Percentiles rank a stretch among this genome's conserved stretches.
phyloP scores from a whole-genome alignment of 2,329 filamentous ascomycete species.

The Alternaria triticimaculans region DNA sequence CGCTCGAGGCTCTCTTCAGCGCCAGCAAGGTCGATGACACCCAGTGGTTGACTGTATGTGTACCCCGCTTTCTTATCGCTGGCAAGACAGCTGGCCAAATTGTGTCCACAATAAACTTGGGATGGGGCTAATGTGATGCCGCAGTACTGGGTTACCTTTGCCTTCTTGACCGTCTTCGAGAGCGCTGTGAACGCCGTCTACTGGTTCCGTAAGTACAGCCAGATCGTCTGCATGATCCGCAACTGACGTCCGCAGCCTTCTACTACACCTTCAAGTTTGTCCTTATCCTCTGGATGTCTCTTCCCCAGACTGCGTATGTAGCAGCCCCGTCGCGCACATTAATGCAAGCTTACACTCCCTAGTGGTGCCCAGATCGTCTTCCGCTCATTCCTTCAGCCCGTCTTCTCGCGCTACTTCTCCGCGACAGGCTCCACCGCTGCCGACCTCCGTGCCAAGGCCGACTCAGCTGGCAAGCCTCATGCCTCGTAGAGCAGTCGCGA shows the following conservation, averaged over 20 bases:
- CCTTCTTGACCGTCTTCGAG: slow-evolving; percentile 83
- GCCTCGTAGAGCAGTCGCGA: slow-evolving; percentile 30
- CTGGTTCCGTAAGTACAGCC: slow-evolving; percentile 71
- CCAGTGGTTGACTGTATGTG: slow-evolving; percentile 71
- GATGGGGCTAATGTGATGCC: slow-evolving; percentile 21
- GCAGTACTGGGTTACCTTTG: slow-evolving; percentile 86
- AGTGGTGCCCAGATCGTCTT: slow-evolving; percentile 97
- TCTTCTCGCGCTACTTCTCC: slow-evolving; percentile 91
- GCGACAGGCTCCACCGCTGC: slow-evolving; percentile 74
- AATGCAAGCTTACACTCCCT: slow-evolving; percentile 18
- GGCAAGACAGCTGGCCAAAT: neutral
- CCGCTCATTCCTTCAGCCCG: slow-evolving; percentile 91
- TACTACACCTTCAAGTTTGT: slow-evolving; percentile 99
- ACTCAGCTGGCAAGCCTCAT: slow-evolving; percentile 62
- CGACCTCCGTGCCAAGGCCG: slow-evolving; percentile 87
- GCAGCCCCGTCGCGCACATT: neutral
- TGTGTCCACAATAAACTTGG: neutral
- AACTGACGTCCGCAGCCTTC: slow-evolving; percentile 66
- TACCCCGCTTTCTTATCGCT: slow-evolving; percentile 4
- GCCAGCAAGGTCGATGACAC: slow-evolving; percentile 77
- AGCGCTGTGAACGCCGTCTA: slow-evolving; percentile 84
- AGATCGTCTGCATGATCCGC: neutral
- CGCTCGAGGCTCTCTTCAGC: slow-evolving; percentile 77
- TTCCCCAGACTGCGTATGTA: slow-evolving; percentile 88
- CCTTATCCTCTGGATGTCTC: slow-evolving; percentile 95